Conservation (phyloP, 441 rosid genomes). For the Gossypium lobatum region DNA sequence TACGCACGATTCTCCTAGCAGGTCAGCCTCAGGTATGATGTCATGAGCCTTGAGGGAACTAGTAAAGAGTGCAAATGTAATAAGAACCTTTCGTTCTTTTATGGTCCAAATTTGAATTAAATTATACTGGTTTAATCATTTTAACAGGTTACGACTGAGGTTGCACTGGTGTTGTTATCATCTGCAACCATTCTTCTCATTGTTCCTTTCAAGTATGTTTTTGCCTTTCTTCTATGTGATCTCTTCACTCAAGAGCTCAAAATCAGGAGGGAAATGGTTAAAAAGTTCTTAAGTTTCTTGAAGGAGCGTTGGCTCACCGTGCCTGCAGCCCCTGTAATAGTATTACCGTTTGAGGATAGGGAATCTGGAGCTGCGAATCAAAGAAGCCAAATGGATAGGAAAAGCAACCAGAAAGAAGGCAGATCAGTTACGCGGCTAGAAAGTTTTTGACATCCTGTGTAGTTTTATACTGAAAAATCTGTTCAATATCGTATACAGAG, state of each 20-base stretch:
- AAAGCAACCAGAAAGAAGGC: conserved; percentile 32
- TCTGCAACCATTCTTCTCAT: conserved; percentile 52
- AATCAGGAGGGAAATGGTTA: conserved; percentile 74
- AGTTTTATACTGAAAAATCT: not conserved
- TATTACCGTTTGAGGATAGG: conserved; percentile 55
- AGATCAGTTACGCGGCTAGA: conserved; percentile 23
- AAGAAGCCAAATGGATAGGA: conserved; percentile 28
- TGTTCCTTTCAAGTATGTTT: conserved; percentile 79
- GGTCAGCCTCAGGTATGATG: conserved; percentile 89
- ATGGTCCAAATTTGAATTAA: not conserved
- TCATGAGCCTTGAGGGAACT: not conserved
- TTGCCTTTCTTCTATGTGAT: conserved; percentile 63
- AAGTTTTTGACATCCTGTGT: conserved; percentile 7
- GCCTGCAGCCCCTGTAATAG: conserved; percentile 81
- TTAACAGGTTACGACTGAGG: conserved; percentile 75
- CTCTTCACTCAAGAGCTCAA: conserved; percentile 82
- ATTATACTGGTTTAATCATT: not conserved
- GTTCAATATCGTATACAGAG: not conserved
- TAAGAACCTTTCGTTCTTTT: not conserved
- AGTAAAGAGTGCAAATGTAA: not conserved
- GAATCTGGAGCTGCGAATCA: conserved; percentile 34
- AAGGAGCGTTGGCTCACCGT: conserved; percentile 86
- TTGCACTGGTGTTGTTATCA: conserved; percentile 59
- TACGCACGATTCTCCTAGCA: conserved; percentile 69
- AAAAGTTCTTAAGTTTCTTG: conserved; percentile 44